Base-by-base conservation (phyloP, 1,284 basidiomycete genomes). In the Tylopilus orsonianus region DNA sequence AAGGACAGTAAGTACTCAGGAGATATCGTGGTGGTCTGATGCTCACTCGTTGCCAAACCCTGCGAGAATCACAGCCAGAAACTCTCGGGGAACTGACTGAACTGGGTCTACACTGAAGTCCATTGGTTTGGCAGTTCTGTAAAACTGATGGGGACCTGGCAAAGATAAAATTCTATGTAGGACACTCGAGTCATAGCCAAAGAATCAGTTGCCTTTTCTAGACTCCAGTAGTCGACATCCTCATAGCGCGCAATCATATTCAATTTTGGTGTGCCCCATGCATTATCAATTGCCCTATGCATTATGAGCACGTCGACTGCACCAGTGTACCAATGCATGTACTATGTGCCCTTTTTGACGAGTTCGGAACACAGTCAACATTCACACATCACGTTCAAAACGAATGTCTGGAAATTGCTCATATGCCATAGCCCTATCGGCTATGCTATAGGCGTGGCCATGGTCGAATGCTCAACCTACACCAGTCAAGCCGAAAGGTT, bases 31-130 rank as follows among this genome's bases (percentile, higher is more conserved):
- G 23, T 14, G 20, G 34, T 6, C 10, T 9, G 36, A 19, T 30
- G 34, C 81, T 65, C 67, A 92, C 93, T 90, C 87, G 60, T 90
- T 84, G 9, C 93, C 93, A 69, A 91, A 89, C 20, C 93, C 93
- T 22, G 90, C 87, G 5, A 95, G 75, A 33, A 95, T 73, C 12
- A 95, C 83, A 0, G 89, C 93, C 41, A 87, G 78, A 65, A 95
- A 95, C 66, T 95, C 92, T 12, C 66, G 61, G 18, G 78, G 75
- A 39, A 77, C 70, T 38, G 73, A 70, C 35, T 75, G 75, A 43
- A 73, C 65, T 49, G 76, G 73, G 48, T 78, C 71, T 50, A 78
- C 76, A 53, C 78, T 75, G 55, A 88, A 76, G 58, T 87, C 80
- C 85, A 88, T 87, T 56, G 59, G 57, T 40, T 42, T 19, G 5